Percentiles rank a stretch among this genome's conserved stretches.
Evolutionary conservation across 2,329 filamentous ascomycete genomes (phyloP).

Genomic region (Elsinoe fawcettii): DNA sequence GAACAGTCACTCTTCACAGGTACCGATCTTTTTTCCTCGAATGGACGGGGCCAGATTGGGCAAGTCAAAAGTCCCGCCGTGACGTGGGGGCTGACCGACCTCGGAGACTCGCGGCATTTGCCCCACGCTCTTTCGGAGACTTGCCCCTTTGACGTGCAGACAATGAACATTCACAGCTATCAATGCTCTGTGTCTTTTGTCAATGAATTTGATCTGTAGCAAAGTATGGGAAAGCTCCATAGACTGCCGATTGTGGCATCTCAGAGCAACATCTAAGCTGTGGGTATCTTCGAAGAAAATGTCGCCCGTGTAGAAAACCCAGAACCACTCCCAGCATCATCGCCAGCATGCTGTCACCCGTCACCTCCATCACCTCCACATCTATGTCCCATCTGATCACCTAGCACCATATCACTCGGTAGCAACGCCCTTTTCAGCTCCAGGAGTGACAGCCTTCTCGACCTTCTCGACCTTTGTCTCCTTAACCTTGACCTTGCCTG

Average conservation of each 20-base stretch:
- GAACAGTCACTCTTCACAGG: background rate
- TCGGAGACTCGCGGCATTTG: background rate
- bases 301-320: background rate
- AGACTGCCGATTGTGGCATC: background rate
- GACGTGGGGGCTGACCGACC: background rate
- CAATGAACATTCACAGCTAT: too few species aligned
- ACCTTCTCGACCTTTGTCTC: background rate
- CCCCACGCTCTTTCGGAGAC: background rate
- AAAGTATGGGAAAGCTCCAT: background rate
- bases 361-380: background rate
- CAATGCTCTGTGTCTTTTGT: too few species aligned
- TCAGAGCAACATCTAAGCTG: background rate
- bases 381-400: background rate
- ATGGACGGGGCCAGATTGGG: background rate
- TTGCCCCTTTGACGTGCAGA: background rate
- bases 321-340: background rate
- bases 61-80: too few species aligned
- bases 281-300: background rate
- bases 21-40: background rate
- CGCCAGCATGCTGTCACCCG: too few species aligned
- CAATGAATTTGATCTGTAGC: background rate
- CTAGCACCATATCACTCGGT: background rate
- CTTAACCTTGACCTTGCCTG: background rate
- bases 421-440: background rate
- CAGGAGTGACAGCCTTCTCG: constrained; percentile 3